Conservation (phyloP, 345 rosid species). For the Firmiana major region DNA sequence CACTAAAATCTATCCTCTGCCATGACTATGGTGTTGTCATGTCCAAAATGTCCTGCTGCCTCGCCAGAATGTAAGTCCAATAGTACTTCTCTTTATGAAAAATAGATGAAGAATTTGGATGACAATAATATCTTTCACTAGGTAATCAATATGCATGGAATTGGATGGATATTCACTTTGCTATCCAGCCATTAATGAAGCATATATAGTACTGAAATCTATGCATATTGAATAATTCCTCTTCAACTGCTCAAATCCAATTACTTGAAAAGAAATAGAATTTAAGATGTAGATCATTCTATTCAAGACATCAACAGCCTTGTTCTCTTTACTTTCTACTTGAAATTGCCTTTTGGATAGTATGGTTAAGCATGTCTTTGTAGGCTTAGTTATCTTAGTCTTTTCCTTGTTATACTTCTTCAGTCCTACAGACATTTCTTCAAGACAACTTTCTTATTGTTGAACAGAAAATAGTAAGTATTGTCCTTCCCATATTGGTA, state of each 20-base stretch:
- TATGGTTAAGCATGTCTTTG: neutral
- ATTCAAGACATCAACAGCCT: neutral
- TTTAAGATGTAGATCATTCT: conserved; percentile 2
- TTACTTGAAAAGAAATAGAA: neutral
- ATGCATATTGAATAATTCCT: neutral
- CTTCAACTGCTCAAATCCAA: neutral
- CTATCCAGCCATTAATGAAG: neutral
- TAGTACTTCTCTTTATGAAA: neutral
- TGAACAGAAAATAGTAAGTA: neutral
- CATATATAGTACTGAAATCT: neutral
- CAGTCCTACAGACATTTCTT: neutral
- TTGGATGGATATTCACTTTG: neutral
- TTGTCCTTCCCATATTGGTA: neutral
- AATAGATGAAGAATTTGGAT: neutral
- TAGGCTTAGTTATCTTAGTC: neutral
- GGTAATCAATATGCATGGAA: neutral
- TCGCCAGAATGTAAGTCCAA: neutral
- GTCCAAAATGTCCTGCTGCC: neutral
- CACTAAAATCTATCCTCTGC: neutral
- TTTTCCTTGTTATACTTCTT: too few species aligned
- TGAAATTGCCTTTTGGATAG: too few species aligned
- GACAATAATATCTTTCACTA: neutral
- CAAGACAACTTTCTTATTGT: neutral
- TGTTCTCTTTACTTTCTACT: neutral
- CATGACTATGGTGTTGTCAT: neutral